Base-by-base conservation (phyloP, 345 rosid species). In the Odontarrhena argentea region DNA sequence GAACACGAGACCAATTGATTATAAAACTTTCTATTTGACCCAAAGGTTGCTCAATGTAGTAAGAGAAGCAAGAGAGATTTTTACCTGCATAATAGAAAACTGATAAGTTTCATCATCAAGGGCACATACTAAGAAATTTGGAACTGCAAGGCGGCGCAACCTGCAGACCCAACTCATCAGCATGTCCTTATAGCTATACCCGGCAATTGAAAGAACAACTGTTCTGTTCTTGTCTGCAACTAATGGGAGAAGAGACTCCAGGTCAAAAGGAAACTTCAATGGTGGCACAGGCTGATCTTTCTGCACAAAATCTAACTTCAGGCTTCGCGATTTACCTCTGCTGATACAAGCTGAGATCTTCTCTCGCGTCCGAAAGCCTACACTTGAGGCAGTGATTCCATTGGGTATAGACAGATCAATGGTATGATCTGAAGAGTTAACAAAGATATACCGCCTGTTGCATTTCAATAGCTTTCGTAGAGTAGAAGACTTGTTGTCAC, bases 101-200 rank as follows among this genome's bases (percentile, higher is more conserved):
- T 79, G 82, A 70, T 83, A 91, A 37, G 92, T 94, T 80, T 88
- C 88, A 0, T 68, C 80, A 78, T 94, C 99, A 73, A 91, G 95
- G 55, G 99, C 95, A 77, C 87, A 91, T 0, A 94, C 83, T 51
- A 88, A 51, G 76, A 88, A 94, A 75, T 94, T 94, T 28, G 86
- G 77, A 63, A 91, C 81, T 55, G 38, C 58, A 9, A 90, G 92
- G 68, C n/a, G 78, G 63, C 89, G 88, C 71, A 88, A 73, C 69
- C 97, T 88, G 85, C 99, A 90, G 32, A 78, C 91, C 97, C 97
- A 90, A 80, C 91, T 94, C 97, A 94, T 91, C 76, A 91, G 50
- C 97, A 91, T 85, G 76, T 91, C 99, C 78, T 83, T 88, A 52
- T 91, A 91, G 63, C 99, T 94, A 79, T 79, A 83, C 67, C 99